Conservation (phyloP, 768 basidiomycete genomes). For the Termitomyces sp. region DNA sequence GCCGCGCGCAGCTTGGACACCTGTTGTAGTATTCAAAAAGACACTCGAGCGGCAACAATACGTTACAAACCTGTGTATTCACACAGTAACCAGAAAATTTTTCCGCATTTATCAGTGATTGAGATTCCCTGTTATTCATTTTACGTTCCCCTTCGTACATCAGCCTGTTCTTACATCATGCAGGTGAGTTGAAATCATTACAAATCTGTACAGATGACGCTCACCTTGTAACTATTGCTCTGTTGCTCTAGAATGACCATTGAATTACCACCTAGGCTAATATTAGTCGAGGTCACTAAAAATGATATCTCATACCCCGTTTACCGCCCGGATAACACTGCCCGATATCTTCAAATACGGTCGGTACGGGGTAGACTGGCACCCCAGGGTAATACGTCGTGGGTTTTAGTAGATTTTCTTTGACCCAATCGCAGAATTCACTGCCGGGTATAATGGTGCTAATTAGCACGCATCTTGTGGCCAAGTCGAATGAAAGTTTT, state of each 20-base stretch:
- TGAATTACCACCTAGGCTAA: not conserved
- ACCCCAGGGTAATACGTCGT: not conserved
- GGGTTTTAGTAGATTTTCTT: not conserved
- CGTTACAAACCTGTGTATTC: not conserved
- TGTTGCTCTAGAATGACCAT: not conserved
- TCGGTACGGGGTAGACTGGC: not conserved
- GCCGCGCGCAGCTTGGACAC: not conserved
- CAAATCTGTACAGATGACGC: not conserved
- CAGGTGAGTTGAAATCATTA: not conserved
- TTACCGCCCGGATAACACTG: not conserved
- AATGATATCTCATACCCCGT: not conserved
- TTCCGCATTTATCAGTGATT: not conserved
- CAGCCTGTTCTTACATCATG: not conserved
- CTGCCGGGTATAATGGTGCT: not conserved
- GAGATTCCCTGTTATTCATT: not conserved
- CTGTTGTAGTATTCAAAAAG: not conserved
- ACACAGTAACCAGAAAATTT: not conserved
- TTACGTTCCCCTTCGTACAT: not conserved
- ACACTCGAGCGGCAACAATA: not conserved
- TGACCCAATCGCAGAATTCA: not conserved
- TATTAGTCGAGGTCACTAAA: not conserved
- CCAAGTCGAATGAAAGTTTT: not conserved
- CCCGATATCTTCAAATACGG: not conserved
- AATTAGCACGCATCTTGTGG: not conserved
- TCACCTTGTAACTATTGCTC: not conserved